These are phyloP conservation scores for Pisolithus thermaeus DNA, from an alignment of 1,284 basidiomycete species.

Conservation along the genomic window DNA sequence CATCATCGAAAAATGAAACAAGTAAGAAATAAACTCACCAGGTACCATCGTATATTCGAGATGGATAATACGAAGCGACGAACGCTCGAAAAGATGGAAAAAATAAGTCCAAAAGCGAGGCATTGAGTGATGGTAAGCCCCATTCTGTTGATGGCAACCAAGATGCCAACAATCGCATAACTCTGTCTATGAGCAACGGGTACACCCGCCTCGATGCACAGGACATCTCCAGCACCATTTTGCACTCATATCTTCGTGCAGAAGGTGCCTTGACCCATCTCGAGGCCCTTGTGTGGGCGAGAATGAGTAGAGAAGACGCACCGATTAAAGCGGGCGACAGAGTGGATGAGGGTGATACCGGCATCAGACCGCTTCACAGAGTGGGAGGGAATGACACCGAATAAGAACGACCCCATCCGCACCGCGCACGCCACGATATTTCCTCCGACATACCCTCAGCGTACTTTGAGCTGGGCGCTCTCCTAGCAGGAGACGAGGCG, in stretches of 20 bases:
- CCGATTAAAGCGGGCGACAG: constrained; percentile 42
- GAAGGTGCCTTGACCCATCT: constrained; percentile 32
- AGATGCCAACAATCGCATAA: constrained; percentile 70
- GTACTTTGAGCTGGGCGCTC: constrained; percentile 68
- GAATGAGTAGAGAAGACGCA: constrained; percentile 23
- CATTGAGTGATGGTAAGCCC: constrained; percentile 81
- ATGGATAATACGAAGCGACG: constrained; percentile 31
- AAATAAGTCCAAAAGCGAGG: constrained; percentile 43
- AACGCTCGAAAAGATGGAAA: constrained; percentile 37
- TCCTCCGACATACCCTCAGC: constrained; percentile 18
- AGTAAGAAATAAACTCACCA: constrained; percentile 29
- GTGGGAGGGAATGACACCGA: constrained; percentile 16
- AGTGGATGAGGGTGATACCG: constrained; percentile 41
- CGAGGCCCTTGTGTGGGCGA: too few relatives aligned
- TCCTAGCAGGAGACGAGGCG: constrained; percentile 52
- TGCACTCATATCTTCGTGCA: constrained; percentile 72
- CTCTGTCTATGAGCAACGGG: constrained; percentile 80
- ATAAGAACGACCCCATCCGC: constrained; percentile 42
- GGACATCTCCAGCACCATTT: constrained; percentile 38
- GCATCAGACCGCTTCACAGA: constrained; percentile 15
- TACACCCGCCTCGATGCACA: constrained; percentile 32
- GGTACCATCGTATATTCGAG: not conserved
- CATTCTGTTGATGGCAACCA: constrained; percentile 65
- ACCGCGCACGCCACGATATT: constrained; percentile 38
- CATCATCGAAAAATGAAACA: constrained; percentile 43